Conservation (phyloP, 768 basidiomycete species). For the Naematelia encephala region DNA sequence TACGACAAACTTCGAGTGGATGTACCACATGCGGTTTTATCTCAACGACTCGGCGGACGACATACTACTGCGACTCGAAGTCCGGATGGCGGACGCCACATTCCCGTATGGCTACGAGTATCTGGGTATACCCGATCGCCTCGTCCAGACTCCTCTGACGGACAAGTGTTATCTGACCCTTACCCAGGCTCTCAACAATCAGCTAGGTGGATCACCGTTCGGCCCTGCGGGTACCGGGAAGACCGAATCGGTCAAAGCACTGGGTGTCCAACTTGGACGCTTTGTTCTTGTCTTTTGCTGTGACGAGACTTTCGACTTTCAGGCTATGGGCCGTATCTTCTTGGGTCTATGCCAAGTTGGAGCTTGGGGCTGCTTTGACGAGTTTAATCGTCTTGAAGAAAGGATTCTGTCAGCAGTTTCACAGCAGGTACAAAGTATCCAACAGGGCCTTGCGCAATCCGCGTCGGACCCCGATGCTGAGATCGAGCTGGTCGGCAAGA, state of each 20-base stretch:
- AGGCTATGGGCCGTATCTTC: slow-evolving; percentile 99
- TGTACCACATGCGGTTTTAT: slow-evolving; percentile 99
- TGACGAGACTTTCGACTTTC: slow-evolving; percentile 99
- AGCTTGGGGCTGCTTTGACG: slow-evolving; percentile 75
- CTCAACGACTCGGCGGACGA: slow-evolving; percentile 68
- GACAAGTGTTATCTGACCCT: slow-evolving; percentile 94
- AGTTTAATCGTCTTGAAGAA: slow-evolving; percentile 85
- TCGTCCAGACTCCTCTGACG: slow-evolving; percentile 96
- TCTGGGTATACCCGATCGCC: slow-evolving; percentile 89
- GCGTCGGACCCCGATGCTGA: slow-evolving; percentile 80
- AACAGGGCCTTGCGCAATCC: slow-evolving; percentile 83
- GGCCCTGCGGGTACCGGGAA: slow-evolving; percentile 99
- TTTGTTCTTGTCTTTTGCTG: slow-evolving; percentile 99
- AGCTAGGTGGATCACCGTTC: slow-evolving; percentile 95
- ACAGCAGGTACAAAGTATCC: slow-evolving; percentile 97
- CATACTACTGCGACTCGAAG: slow-evolving; percentile 72
- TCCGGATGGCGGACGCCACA: slow-evolving; percentile 81
- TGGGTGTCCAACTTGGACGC: slow-evolving; percentile 93
- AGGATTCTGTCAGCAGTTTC: slow-evolving; percentile 96
- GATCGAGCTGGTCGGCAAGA: slow-evolving; percentile 94
- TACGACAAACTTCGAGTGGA: slow-evolving; percentile 77
- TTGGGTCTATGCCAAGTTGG: slow-evolving; percentile 98
- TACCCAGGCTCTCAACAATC: slow-evolving; percentile 90
- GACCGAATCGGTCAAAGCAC: slow-evolving; percentile 98
- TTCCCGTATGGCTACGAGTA: slow-evolving; percentile 99